Conservation (phyloP, 73 alveolate genomes). For the Halteria grandinella region DNA sequence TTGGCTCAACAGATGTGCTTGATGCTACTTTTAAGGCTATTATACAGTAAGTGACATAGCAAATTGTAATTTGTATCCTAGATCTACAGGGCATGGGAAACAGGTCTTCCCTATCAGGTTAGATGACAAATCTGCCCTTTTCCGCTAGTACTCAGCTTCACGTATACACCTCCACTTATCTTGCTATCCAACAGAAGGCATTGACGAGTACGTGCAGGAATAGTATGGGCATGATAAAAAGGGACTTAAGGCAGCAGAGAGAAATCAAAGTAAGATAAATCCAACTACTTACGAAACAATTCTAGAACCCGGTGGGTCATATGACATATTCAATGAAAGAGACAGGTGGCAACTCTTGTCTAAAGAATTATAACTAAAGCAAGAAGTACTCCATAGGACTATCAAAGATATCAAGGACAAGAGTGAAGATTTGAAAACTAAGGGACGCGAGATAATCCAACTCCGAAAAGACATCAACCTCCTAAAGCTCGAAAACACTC, state of each 20-base stretch:
- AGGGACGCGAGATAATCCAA: constrained; percentile 97
- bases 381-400: constrained; percentile 96
- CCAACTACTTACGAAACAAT: background rate
- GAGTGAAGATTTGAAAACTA: constrained; percentile 88
- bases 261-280: constrained; percentile 21
- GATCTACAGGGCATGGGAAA: constrained; percentile 55
- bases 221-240: constrained; percentile 22
- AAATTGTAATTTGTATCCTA: background rate
- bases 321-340: constrained; percentile 75
- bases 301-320: constrained; percentile 36
- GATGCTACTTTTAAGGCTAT: constrained; percentile 69
- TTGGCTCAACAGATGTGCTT: constrained; percentile 88
- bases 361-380: constrained; percentile 93
- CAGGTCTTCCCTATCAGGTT: constrained; percentile 44
- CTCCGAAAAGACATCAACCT: constrained; percentile 92
- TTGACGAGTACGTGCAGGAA: constrained; percentile 52
- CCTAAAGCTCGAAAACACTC: constrained; percentile 91
- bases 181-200: constrained; percentile 66
- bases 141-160: no score
- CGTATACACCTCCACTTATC: no score
- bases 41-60: constrained; percentile 17
- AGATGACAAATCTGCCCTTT: no score
- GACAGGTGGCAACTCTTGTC: constrained; percentile 97
- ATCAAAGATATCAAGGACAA: constrained; percentile 97
- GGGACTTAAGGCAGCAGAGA: constrained; percentile 21